Conservation (phyloP, 805 yeast genomes). For the Priceomyces carsonii region DNA sequence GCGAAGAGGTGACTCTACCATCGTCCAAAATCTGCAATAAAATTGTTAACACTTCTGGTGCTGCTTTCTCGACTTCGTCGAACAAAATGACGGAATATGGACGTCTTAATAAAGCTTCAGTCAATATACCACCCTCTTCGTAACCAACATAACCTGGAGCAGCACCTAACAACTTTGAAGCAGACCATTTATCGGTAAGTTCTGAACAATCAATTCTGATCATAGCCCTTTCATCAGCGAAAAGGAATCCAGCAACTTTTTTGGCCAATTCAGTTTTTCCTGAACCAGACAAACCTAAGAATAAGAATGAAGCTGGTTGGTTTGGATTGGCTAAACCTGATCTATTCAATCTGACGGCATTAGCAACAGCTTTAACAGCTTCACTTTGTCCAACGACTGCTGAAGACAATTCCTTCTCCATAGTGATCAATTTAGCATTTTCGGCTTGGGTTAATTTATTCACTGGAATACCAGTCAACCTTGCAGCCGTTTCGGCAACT, state of each 20-base stretch:
- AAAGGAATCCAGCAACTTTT: slow-evolving; percentile 92
- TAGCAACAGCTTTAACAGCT: slow-evolving; percentile 94
- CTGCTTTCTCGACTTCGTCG: slow-evolving; percentile 98
- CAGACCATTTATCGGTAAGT: slow-evolving; percentile 91
- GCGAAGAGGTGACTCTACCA: slow-evolving; percentile 92
- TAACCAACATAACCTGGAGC: slow-evolving; percentile 96
- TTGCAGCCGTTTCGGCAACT: slow-evolving; percentile 95
- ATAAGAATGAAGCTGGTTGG: slow-evolving; percentile 94
- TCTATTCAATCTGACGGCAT: slow-evolving; percentile 88
- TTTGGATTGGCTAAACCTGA: slow-evolving; percentile 96
- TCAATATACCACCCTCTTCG: slow-evolving; percentile 95
- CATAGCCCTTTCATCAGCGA: slow-evolving; percentile 95
- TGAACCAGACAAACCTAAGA: slow-evolving; percentile 93
- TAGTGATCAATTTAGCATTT: slow-evolving; percentile 86
- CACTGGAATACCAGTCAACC: slow-evolving; percentile 96
- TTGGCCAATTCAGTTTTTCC: slow-evolving; percentile 99
- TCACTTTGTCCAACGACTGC: slow-evolving; percentile 94
- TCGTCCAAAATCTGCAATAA: slow-evolving; percentile 92
- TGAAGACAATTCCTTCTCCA: slow-evolving; percentile 83
- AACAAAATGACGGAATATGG: slow-evolving; percentile 96
- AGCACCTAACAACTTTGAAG: slow-evolving; percentile 92
- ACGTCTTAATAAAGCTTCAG: slow-evolving; percentile 85
- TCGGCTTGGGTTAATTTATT: slow-evolving; percentile 93
- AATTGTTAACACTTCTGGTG: slow-evolving; percentile 94
- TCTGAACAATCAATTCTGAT: slow-evolving; percentile 98